Percentiles rank a stretch among this genome's conserved stretches.
Evolutionary conservation across 2,329 filamentous ascomycete species (phyloP).

Genomic region (Phaeosphaeriaceae sp.): DNA sequence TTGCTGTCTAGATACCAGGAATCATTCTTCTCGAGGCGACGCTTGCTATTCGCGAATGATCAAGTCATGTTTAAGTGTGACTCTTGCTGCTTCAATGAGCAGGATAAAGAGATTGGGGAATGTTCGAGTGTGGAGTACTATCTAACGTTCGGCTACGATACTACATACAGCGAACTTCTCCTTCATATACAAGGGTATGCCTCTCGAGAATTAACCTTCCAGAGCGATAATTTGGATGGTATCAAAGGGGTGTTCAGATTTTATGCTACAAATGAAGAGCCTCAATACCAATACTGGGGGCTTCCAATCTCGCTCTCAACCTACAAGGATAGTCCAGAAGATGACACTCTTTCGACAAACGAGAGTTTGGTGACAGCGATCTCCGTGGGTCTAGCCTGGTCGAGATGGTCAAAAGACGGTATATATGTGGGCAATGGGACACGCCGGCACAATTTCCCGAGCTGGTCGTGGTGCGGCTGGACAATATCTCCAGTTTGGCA

Average conservation of each 20-base stretch:
- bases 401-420: not conserved
- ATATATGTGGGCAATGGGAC: not conserved
- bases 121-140: not conserved
- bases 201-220: not conserved
- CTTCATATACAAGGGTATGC: not conserved
- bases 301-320: not conserved
- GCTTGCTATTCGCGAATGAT: slow-evolving; percentile 4
- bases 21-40: slow-evolving; percentile 5
- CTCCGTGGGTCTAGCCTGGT: not conserved
- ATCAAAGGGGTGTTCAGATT: not conserved
- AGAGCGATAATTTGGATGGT: not conserved
- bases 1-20: slow-evolving; percentile 2
- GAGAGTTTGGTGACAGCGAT: not conserved
- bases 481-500: not conserved
- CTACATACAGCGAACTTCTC: no score
- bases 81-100: not conserved
- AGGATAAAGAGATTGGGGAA: not conserved
- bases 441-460: slow-evolving; percentile 3
- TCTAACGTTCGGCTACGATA: not conserved
- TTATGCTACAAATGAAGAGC: not conserved
- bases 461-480: slow-evolving; percentile 9
- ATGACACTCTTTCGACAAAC: not conserved
- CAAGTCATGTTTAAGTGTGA: slow-evolving; percentile 4
- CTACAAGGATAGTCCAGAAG: not conserved
- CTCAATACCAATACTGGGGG: not conserved